These are phyloP conservation scores for Apium graveolens DNA, from an alignment of 129 eudicot species.

Conservation along the genomic window DNA sequence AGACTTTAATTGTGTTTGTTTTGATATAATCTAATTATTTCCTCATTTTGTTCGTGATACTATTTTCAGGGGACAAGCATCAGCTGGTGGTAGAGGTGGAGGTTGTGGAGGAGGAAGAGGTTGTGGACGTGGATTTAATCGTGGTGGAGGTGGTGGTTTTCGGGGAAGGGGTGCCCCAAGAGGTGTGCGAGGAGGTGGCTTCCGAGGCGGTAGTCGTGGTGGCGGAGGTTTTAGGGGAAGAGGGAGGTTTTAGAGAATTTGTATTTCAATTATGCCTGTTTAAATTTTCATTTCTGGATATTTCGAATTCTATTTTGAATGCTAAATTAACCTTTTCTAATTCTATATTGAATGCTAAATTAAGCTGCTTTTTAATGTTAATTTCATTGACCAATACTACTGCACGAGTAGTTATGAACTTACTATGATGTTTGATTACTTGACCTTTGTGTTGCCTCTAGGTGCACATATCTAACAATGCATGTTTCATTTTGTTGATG, in stretches of 20 bases:
- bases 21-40: background rate
- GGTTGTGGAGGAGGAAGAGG: conserved; percentile 48
- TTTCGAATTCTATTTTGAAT: background rate
- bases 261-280: background rate
- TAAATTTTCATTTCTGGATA: background rate
- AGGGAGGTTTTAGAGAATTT: conserved; percentile 13
- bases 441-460: background rate
- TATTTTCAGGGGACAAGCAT: conserved; percentile 46
- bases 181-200: conserved; percentile 26
- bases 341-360: background rate
- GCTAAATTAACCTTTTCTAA: background rate
- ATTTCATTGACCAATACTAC: background rate
- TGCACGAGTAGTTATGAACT: background rate
- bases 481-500: background rate
- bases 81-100: conserved; percentile 45
- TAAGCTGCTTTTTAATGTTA: background rate
- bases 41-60: background rate
- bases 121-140: conserved; percentile 36
- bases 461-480: background rate
- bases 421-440: background rate
- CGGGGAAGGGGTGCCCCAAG: conserved; percentile 26
- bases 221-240: conserved; percentile 25
- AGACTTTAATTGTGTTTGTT: background rate
- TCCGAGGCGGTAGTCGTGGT: conserved; percentile 2
- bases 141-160: conserved; percentile 32